Evolutionary conservation across 2,329 filamentous ascomycete species (phyloP), one percentile per base, ranked within the genome.

Genomic region (Monosporascus cannonballus): DNA sequence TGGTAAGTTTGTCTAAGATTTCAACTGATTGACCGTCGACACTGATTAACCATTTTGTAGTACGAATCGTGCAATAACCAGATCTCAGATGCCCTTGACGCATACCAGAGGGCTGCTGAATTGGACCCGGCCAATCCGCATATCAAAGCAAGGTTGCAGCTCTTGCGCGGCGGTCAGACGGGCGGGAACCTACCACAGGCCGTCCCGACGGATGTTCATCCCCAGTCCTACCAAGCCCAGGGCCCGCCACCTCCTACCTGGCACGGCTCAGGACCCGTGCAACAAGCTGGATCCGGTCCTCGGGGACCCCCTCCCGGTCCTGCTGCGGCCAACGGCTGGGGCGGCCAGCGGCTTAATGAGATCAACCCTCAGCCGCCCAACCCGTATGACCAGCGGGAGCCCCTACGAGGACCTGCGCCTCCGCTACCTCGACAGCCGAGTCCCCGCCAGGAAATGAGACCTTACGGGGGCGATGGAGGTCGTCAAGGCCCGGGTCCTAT

Each of bases 51-150:
- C 46, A 47, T 37, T 22, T 38, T 49, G 27, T 18, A 95, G 87
- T 99, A 99, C 67, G 94, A 99, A 71, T 96, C 91, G 25, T 99
- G 94, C 73, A 97, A 99, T 78, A 97, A 97, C 73, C 94, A 99
- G 73, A 96, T 96, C 54, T 90, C 86, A 50, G 94, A 99, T 76
- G 94, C 94, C 1, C 79, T 97, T 45, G 94, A 99, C 70, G 94
- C 94, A 6, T 99, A 97, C 69, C 89, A 93, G 65, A 84, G 94
- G 61, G 94, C 94, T 41, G 92, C 92, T 37, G 94, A 99, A 69
- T 83, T 99, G 59, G 94, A 99, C 67, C 93, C 94, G 0, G 79
- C 77, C 56, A 97, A 99, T 67, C 89, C 90, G 39, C 93, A 97
- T 70, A 97, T 99, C 77, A 97, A 97, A 72, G 91, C 92, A 53